Evolutionary conservation across 108 stramenopile genomes (phyloP).

Genomic region (Nannochloropsis gaditana): DNA sequence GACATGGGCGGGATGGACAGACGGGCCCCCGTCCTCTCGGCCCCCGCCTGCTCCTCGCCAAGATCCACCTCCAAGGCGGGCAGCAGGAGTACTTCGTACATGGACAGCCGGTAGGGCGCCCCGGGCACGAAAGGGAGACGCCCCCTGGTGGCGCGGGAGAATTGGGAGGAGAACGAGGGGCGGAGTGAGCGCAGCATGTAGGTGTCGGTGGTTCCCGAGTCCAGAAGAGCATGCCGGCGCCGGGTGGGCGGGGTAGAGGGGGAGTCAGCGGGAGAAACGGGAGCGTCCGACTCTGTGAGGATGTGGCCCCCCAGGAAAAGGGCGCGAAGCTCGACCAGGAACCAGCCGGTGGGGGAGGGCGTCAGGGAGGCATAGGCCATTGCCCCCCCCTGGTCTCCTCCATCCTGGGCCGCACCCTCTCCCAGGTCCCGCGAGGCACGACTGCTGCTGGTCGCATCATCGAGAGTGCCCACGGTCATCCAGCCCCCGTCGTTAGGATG

Average conservation of each 20-base stretch:
- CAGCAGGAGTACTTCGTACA: conserved; percentile 14
- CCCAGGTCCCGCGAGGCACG: not conserved
- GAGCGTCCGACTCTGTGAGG: not conserved
- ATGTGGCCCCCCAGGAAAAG: not conserved
- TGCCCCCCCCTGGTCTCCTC: not conserved
- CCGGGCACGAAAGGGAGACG: not conserved
- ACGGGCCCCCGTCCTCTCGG: not conserved
- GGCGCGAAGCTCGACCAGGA: not conserved
- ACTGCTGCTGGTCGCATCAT: not conserved
- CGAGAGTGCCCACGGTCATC: not conserved
- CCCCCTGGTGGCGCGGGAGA: not conserved
- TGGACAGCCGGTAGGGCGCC: not conserved
- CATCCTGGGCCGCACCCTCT: not conserved
- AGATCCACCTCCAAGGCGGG: not conserved
- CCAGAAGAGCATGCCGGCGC: not conserved
- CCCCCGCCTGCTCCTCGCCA: not conserved
- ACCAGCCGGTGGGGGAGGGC: not conserved
- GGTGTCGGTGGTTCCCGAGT: not conserved
- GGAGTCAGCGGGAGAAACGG: not conserved
- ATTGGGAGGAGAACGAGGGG: not conserved
- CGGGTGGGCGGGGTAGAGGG: not conserved
- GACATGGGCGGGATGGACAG: not conserved
- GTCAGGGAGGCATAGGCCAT: not conserved
- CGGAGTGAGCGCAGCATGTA: not conserved
- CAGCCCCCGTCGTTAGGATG: not conserved